Evolutionary conservation across 2,329 filamentous ascomycete species (phyloP), one percentile per base, ranked within the genome.

Genomic region (Paecilomyces fulvus): DNA sequence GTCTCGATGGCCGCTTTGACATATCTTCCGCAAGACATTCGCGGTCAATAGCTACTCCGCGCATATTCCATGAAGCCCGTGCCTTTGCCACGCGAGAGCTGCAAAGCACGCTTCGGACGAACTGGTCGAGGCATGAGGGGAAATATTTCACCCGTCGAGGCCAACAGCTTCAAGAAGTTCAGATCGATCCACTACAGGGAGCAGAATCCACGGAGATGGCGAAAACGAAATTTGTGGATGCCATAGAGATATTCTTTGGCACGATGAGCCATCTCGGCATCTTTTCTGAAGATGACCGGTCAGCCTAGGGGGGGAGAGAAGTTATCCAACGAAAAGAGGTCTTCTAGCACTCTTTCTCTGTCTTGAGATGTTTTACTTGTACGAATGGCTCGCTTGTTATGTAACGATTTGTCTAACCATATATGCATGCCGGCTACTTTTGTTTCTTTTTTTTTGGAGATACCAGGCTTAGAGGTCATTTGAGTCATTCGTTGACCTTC

Each of bases 81-180:
- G 55, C 57, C 4, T 70, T 73, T 43, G 69, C 73, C 2, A 67
- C 67, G 2, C 73, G 72, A 31, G 76, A 79, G 25, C 63, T 83
- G 3, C 64, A 72, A 33, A 65, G 74, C 0, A 74, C 74, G 46
- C 61, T 83, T 17, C 66, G 64, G 23, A 68, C 68, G 0, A 77
- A 75, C 31, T 83, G 81, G 80, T 73, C 74, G 21, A 60, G 64
- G 7, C 70, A 73, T 53, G 69, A 73, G 30, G 73, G 69, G 1
- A 72, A 66, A 53, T 77, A 81, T 59, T 81, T 74, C 62, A 75
- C 83, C 30, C 72, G 73, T 21, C 69, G 75, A 14, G 76, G 75
- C 1, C 72, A 73, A 46, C 70, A 69, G 10, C 73, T 71, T 14
- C 76, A 74, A 58, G 76, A 79, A 58, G 69, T 83, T 1, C 43